Base-by-base conservation (phyloP, 768 basidiomycete genomes). In the Leccinum ochraceum region DNA sequence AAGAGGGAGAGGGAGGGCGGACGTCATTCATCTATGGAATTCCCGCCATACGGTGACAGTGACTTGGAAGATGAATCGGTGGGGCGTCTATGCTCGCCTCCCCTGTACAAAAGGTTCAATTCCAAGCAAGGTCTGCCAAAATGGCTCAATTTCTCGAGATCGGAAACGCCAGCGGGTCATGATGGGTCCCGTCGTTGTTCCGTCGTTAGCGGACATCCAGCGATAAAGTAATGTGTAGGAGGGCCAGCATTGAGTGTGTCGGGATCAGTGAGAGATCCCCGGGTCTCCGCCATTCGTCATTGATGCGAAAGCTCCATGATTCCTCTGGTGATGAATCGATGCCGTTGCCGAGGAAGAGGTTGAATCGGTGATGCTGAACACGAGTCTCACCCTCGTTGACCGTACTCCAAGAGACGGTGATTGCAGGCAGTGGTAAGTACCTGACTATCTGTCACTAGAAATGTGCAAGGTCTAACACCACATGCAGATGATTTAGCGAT, bases 101-200 rank as follows among this genome's bases (percentile, higher is more conserved):
- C 24, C 24, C 24, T 24, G 24, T 24, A 24, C 24, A 24, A 24
- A 24, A 24, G 24, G 24, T 24, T 24, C 24, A 24, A 24, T 24
- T 24, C 24, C 24, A 24, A 24, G 24, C 24, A 24, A 24, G 24
- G 24, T 24, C 24, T 24, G 24, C 24, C 24, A 24, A 24, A 24
- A 24, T 24, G 24, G 24, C 24, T 24, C 24, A 24, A 55, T 24
- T 11, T 61, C 65, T 1, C 61, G 64, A 13, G 71, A 70, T 37
- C 73, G 68, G 64, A 86, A 85, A 69, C 81, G 83, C 59, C 82
- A 79, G 69, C 71, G 83, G 32, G 67, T 78, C 5, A 65, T 83
- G 60, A 71, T 85, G 74, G 85, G 85, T 13, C 79, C 80, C 3
- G 83, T 85, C 13, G 79, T 80, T 52, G 76, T 83, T 52, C 81